phyloP scores from a whole-genome alignment of 2,329 filamentous ascomycete genomes.

The Stylonectria norvegica region DNA sequence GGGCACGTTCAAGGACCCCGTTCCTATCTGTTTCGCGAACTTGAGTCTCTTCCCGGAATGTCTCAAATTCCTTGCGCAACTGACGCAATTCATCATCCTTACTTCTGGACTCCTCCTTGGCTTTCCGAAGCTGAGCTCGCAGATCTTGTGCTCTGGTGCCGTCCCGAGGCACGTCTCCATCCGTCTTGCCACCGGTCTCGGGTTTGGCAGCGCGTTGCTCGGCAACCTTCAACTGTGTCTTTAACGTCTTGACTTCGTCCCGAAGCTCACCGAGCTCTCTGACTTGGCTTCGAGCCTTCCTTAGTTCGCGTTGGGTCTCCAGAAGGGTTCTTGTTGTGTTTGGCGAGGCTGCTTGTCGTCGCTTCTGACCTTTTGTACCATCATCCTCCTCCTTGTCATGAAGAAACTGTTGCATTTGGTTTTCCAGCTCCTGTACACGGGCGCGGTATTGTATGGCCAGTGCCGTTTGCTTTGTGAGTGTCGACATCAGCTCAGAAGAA shows the following conservation, averaged over 20 bases:
- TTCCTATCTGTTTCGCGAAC: slow-evolving; percentile 53
- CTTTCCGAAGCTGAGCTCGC: slow-evolving; percentile 41
- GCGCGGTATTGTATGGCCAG: slow-evolving; percentile 56
- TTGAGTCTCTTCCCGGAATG: slow-evolving; percentile 52
- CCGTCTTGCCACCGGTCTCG: slow-evolving; percentile 34
- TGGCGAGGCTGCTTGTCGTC: slow-evolving; percentile 43
- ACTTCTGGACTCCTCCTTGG: slow-evolving; percentile 41
- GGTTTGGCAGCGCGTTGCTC: slow-evolving; percentile 43
- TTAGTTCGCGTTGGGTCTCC: slow-evolving; percentile 53
- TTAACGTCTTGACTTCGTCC: slow-evolving; percentile 51
- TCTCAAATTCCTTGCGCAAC: slow-evolving; percentile 51
- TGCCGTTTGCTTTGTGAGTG: slow-evolving; percentile 56
- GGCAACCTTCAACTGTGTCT: slow-evolving; percentile 46
- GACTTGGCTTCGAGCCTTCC: slow-evolving; percentile 51
- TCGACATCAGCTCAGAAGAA: slow-evolving; percentile 47
- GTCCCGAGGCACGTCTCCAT: slow-evolving; percentile 19
- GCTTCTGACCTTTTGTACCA: slow-evolving; percentile 31
- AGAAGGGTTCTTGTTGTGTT: slow-evolving; percentile 49
- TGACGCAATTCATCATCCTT: slow-evolving; percentile 50
- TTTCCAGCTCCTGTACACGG: slow-evolving; percentile 58
- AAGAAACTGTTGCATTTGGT: slow-evolving; percentile 42
- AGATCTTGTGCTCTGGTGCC: slow-evolving; percentile 35
- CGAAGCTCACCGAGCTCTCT: slow-evolving; percentile 50
- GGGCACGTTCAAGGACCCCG: slow-evolving; percentile 53
- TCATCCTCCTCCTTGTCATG: slow-evolving; percentile 35